Evolutionary conservation across 345 rosid genomes (phyloP).

Genomic region (Reutealis trisperma): DNA sequence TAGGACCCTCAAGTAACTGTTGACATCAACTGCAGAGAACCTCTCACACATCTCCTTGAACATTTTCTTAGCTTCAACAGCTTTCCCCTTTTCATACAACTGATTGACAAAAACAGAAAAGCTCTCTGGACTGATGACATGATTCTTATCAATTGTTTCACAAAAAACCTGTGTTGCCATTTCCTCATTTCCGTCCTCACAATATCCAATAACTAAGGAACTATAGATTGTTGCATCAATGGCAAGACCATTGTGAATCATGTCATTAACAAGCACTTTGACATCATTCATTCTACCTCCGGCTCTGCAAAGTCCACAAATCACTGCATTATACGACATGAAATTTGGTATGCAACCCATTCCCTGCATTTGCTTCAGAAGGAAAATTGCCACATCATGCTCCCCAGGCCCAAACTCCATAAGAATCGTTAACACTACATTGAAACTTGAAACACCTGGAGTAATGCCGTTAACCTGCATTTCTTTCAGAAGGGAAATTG

Average conservation of each 20-base stretch:
- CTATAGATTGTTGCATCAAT: slow-evolving; percentile 33
- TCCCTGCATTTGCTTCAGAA: slow-evolving; percentile 29
- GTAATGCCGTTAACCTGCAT: slow-evolving; percentile 29
- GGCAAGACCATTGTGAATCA: slow-evolving; percentile 25
- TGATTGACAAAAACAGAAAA: slow-evolving; percentile 27
- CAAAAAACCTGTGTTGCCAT: slow-evolving; percentile 22
- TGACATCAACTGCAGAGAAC: slow-evolving; percentile 17
- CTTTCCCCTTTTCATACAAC: slow-evolving; percentile 26
- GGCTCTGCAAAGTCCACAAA: slow-evolving; percentile 31
- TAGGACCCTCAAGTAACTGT: slow-evolving; percentile 19
- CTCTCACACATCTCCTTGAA: slow-evolving; percentile 32
- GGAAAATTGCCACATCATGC: slow-evolving; percentile 31
- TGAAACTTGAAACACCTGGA: slow-evolving; percentile 28
- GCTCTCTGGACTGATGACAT: slow-evolving; percentile 26
- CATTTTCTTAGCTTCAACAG: slow-evolving; percentile 15
- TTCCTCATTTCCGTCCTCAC: slow-evolving; percentile 26
- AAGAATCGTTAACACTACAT: slow-evolving; percentile 33
- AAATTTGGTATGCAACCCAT: slow-evolving; percentile 39
- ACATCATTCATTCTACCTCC: slow-evolving; percentile 37
- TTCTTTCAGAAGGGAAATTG: slow-evolving; percentile 31
- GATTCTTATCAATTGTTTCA: slow-evolving; percentile 27
- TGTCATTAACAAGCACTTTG: slow-evolving; percentile 23
- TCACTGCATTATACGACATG: slow-evolving; percentile 26
- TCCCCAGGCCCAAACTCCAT: slow-evolving; percentile 19
- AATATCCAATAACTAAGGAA: slow-evolving; percentile 32